Evolutionary conservation across 2,329 filamentous ascomycete genomes (phyloP), one percentile per base, ranked within the genome.

Genomic region (Pseudogymnoascus pannorum): DNA sequence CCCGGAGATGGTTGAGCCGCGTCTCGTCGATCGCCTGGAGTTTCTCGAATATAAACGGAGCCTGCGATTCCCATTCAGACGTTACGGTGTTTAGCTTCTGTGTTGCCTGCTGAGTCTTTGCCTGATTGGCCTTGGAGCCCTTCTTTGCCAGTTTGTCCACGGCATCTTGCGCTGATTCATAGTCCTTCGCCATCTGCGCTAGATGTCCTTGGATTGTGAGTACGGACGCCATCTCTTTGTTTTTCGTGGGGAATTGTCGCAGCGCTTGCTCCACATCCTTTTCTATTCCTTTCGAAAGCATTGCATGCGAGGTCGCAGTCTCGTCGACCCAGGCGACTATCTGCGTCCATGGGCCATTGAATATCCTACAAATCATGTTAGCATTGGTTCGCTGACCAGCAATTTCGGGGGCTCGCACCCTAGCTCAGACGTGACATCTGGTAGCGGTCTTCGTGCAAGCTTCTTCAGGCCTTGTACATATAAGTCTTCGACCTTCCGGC

Each of bases 31-130:
- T 79, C 5, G 90, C 88, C 73, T 99, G 94, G 24, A 99, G 83
- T 64, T 87, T 89, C 75, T 99, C 94, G 71, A 96, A 97, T 64
- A 97, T 88, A 74, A 91, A 97, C 1, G 94, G 94, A 12, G 94
- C 91, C 73, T 96, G 92, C 0, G 91, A 92, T 61, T 96, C 87
- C 94, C 94, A 99, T 72, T 96, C 89, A 66, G 87, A 83, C 48
- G 81, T 84, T n/a, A 91, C 88, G 63, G 85, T 85, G 65, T 96
- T 89, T 44, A 95, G 83, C 66, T 86, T 87, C 16, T 84, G 79
- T 9, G 84, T 81, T 11, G 91, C 92, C 64, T 81, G 82, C 44
- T 92, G 89, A 38, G 94, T 83, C 74, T 94, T 96, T 62, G 86
- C 84, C 2, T 87, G 82, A 68, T 85, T 92, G 42, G 88, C 85